Evolutionary conservation across 192 early-diverging fungal species (phyloP), one percentile per base, ranked within the genome.

Genomic region (Umbelopsis ramanniana): DNA sequence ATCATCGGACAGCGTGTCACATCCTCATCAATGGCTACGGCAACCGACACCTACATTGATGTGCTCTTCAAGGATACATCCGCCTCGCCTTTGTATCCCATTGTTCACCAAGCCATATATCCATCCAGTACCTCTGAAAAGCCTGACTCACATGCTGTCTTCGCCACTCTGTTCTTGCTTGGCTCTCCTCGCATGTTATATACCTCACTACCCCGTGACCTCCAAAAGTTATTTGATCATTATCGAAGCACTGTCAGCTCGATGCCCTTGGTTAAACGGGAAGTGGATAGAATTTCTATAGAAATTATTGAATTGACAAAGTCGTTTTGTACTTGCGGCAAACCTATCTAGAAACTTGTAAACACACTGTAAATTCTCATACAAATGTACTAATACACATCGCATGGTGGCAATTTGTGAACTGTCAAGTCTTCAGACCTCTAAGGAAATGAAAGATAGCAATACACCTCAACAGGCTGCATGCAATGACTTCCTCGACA

Each of bases 121-220:
- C 53, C 55, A 19, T n/a, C 19, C 11, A 29, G 67, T 77, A 48
- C 72, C 45, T 54, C 46, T 14, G 38, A 71, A 66, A 6, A 60
- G 40, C 35, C 69, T 24, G 75, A 75, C 52, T 46, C 68, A 14
- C 50, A 79, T 33, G 70, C 85, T 67, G 78, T 82, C 14, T 87
- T 91, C 73, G 87, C 85, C 5, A 90, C 89, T 3, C 71, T 91
- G 23, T 90, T 91, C 68, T 38, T 91, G 7, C 82, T 91, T 48
- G 84, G 86, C 21, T 82, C 80, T 6, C 90, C 90, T 0, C 74
- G 82, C 66, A 86, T 83, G 46, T 14, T 89, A 22, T 90, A 86
- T 73, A 73, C 79, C 29, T 81, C 82, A 0, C 73, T 91, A 10
- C 85, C 87, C 0, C 71, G 72, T 21, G 76, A 81, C n/a, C 67